Evolutionary conservation across 2,329 filamentous ascomycete genomes (phyloP).

Genomic region (Cladorrhinum sp.): DNA sequence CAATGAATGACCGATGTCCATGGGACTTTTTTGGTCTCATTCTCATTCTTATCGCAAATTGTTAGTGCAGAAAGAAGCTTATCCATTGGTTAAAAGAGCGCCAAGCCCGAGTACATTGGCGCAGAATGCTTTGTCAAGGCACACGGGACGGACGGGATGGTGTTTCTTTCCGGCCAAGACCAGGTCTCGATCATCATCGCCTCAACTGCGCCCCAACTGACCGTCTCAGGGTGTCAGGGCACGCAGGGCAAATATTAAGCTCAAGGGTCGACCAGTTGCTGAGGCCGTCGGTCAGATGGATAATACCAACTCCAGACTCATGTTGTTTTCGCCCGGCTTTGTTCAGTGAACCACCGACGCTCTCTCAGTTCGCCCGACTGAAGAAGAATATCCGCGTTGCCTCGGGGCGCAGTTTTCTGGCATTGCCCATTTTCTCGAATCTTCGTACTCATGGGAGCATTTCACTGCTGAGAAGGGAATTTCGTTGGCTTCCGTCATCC

Average conservation of each 20-base stretch:
- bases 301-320: background rate
- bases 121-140: background rate
- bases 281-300: background rate
- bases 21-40: background rate
- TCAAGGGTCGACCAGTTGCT: background rate
- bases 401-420: background rate
- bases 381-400: background rate
- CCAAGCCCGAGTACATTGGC: background rate
- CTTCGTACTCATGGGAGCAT: background rate
- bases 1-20: background rate
- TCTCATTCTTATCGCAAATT: background rate
- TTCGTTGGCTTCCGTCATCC: background rate
- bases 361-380: background rate
- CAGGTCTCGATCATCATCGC: background rate
- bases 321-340: background rate
- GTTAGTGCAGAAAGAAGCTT: background rate
- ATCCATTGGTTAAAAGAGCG: background rate
- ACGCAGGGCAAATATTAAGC: background rate
- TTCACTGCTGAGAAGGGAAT: too few species aligned
- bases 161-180: background rate
- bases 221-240: too few species aligned
- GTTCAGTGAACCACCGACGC: background rate
- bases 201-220: background rate
- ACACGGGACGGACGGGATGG: background rate
- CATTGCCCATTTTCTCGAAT: background rate